phyloP scores from a whole-genome alignment of 768 basidiomycete species.

The Russula emetica region DNA sequence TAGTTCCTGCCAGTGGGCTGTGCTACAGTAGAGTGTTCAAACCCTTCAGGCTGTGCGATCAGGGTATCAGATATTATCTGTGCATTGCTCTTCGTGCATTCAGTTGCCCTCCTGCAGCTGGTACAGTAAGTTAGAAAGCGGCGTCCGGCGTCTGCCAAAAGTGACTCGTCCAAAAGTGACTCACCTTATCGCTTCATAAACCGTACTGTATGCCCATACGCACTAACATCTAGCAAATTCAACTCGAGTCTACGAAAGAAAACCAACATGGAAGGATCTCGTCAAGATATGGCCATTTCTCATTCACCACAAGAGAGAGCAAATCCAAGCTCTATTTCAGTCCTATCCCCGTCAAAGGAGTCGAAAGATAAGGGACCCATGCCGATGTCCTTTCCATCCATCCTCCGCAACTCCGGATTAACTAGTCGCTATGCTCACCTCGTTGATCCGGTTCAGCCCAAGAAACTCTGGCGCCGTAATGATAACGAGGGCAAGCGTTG shows the following conservation, averaged over 20 bases:
- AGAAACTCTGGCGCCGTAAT: constrained; percentile 45
- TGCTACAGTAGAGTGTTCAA: too few relatives aligned
- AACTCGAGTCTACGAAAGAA: not conserved
- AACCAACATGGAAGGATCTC: not conserved
- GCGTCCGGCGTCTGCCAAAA: not conserved
- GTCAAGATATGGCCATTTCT: not conserved
- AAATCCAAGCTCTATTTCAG: not conserved
- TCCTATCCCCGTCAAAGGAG: not conserved
- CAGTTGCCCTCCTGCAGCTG: too few relatives aligned
- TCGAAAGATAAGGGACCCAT: constrained; percentile 34
- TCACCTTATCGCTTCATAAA: constrained; percentile 2
- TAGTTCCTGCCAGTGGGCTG: too few relatives aligned
- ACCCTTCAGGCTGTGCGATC: too few relatives aligned
- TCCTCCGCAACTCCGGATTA: constrained; percentile 58
- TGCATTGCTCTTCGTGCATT: too few relatives aligned
- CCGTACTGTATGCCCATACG: not conserved
- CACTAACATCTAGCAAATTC: not conserved
- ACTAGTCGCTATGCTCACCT: constrained; percentile 53
- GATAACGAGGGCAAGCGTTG: constrained; percentile 77
- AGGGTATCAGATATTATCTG: too few relatives aligned
- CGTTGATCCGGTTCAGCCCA: constrained; percentile 30
- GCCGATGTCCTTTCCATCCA: constrained; percentile 67
- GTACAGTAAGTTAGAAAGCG: too few relatives aligned
- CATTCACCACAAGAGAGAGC: not conserved
- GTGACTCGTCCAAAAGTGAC: constrained; percentile 13